A percentile compares a stretch with the other conserved stretches of the same genome.
Conservation (phyloP, 176 grass and related monocot genomes). For the Olyra latifolia region DNA sequence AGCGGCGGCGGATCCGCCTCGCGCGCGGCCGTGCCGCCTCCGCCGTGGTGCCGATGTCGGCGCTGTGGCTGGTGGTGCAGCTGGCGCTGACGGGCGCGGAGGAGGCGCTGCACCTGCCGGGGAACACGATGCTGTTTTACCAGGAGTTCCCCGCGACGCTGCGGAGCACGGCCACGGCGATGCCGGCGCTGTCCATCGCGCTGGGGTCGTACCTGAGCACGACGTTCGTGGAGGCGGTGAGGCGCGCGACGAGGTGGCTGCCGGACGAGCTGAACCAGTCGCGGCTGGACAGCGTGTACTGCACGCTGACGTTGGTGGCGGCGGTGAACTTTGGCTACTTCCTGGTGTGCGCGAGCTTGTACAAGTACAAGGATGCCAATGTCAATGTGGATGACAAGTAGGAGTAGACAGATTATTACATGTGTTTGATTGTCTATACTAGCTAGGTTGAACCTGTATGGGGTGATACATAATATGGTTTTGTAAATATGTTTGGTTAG, state of each 20-base stretch:
- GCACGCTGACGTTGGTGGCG: neutral
- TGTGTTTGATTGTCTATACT: too few relatives aligned
- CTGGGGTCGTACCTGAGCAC: constrained; percentile 39
- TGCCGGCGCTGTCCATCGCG: constrained; percentile 32
- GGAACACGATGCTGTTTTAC: constrained; percentile 33
- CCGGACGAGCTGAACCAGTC: constrained; percentile 31
- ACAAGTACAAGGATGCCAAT: neutral
- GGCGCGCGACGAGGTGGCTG: constrained; percentile 28
- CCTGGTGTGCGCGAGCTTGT: constrained; percentile 12
- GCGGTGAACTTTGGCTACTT: constrained; percentile 34
- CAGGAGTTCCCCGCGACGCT: constrained; percentile 32
- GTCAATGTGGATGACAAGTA: neutral
- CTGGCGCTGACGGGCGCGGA: constrained; percentile 14
- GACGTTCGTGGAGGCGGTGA: neutral
- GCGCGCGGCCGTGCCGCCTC: neutral
- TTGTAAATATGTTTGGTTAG: too few relatives aligned
- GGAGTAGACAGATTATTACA: too few relatives aligned
- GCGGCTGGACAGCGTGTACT: constrained; percentile 35
- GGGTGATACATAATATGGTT: too few relatives aligned
- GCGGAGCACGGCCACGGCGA: constrained; percentile 40
- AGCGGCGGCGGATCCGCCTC: constrained; percentile 16
- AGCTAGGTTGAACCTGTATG: too few relatives aligned
- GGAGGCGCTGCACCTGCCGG: constrained; percentile 39
- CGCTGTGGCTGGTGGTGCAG: constrained; percentile 27
- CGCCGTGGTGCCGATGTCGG: constrained; percentile 32